A percentile compares a stretch with the other conserved stretches of the same genome.
These are phyloP conservation scores for Zoysia matrella DNA, from an alignment of 202 grass and related monocot species.

Conservation along the genomic window DNA sequence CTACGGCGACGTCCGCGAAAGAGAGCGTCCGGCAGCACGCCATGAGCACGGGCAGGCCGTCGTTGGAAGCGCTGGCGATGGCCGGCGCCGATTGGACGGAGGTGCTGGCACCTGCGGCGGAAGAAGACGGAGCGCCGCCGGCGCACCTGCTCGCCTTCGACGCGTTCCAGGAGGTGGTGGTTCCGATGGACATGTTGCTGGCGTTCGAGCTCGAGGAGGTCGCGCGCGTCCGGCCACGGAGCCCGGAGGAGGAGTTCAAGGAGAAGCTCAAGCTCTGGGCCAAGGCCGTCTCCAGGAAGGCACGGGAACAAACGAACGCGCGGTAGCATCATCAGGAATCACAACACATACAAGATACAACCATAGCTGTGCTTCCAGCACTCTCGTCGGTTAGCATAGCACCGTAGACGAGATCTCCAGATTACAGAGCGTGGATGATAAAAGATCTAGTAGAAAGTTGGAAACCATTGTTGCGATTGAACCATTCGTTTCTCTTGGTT, in stretches of 20 bases:
- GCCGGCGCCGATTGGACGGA: constrained; percentile 4
- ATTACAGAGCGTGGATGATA: too few relatives aligned
- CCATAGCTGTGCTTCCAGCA: too few relatives aligned
- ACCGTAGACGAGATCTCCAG: too few relatives aligned
- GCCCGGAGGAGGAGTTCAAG: constrained; percentile 43
- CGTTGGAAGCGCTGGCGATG: constrained; percentile 47
- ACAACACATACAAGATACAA: too few relatives aligned
- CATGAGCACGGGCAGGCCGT: constrained; percentile 22
- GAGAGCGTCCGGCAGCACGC: too few relatives aligned
- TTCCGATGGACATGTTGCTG: constrained; percentile 47
- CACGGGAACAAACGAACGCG: neutral
- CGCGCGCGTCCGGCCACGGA: constrained; percentile 15
- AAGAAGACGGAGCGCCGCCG: neutral
- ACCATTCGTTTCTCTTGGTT: too few relatives aligned
- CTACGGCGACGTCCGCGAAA: too few relatives aligned
- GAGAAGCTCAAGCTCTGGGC: constrained; percentile 67
- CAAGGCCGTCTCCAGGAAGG: constrained; percentile 36
- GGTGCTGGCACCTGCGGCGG: too few relatives aligned
- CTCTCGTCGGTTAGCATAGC: too few relatives aligned
- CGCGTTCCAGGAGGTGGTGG: constrained; percentile 52
- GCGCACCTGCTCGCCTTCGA: constrained; percentile 52
- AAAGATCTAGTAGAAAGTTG: too few relatives aligned
- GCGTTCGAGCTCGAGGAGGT: constrained; percentile 36
- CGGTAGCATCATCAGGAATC: too few relatives aligned
- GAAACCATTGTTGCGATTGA: too few relatives aligned